Evolutionary conservation across 805 yeast species (phyloP).

Genomic region (Isabelozyma pseudorhagii): DNA sequence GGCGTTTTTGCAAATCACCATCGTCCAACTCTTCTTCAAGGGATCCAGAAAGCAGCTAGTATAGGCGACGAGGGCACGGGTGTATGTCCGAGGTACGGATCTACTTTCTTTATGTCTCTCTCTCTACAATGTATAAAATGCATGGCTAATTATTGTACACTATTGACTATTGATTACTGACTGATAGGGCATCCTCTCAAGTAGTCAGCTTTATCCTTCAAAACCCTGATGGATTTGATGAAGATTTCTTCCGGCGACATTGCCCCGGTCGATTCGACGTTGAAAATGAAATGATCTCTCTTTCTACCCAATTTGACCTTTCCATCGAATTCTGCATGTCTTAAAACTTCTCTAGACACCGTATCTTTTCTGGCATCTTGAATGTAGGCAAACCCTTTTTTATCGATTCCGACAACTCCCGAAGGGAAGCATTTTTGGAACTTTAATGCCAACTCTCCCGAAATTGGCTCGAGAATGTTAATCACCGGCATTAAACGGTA

Average conservation of each 20-base stretch:
- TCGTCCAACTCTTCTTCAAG: constrained; percentile 69
- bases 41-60: constrained; percentile 68
- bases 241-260: constrained; percentile 97
- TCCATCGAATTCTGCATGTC: constrained; percentile 88
- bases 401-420: constrained; percentile 81
- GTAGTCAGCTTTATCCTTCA: constrained; percentile 81
- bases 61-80: constrained; percentile 9
- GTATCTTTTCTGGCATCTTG: constrained; percentile 93
- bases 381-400: constrained; percentile 69
- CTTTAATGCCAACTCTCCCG: constrained; percentile 70
- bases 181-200: constrained; percentile 76
- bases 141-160: neutral
- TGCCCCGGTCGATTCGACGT: constrained; percentile 93
- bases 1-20: constrained; percentile 65
- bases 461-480: constrained; percentile 68
- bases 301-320: constrained; percentile 88
- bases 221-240: constrained; percentile 80
- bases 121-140: neutral
- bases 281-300: constrained; percentile 90
- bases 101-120: neutral
- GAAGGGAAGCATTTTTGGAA: constrained; percentile 90
- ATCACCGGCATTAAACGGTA: constrained; percentile 90
- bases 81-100: no score
- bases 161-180: constrained; percentile 29
- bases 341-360: constrained; percentile 91